Base-by-base conservation (phyloP, 805 yeast species). In the Cyberlindnera euphorbiae region DNA sequence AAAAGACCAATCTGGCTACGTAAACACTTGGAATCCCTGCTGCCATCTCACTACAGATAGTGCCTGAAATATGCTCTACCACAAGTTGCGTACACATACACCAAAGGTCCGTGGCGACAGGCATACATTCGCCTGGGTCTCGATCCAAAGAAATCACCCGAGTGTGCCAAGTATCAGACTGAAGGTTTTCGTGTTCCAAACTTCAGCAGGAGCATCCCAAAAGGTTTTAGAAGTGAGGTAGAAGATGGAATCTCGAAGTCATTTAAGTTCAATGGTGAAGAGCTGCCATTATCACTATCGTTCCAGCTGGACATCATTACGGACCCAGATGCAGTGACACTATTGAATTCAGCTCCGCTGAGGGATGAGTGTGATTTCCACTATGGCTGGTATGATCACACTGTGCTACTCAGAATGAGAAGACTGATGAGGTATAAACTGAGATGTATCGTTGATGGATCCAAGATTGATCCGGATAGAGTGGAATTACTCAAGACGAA, bases 101-200 rank as follows among this genome's bases (percentile, higher is more conserved):
- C 82, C 25, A 83, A 82, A 52, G 98, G 98, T 0, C 98, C 97
- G 0, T 93, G 96, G 95, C 71, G 97, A 49, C 87, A 86, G 41
- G 76, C 93, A 9, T 87, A 82, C 55, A 78, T 88, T 30, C 73
- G 66, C 46, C 77, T 79, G 47, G 97, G 96, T 1, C 67, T 79
- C 26, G 85, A 90, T 59, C 97, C 97, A 0, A 63, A 73, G 28
- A 49, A 59, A 2, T 77, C 81, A 31, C 50, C 61, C 1, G 55
- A 64, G 10, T 79, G 67, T 47, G 79, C 84, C 41, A 59, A 58
- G 23, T 87, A 77, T 55, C 98, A 93, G 61, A 81, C 89, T 15
- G 97, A 89, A 59, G 80, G 84, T 37, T 93, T 89, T 62, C 72
- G 52, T 35, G 41, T 46, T 17, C 41, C 56, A 31, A 53, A 56